Base-by-base conservation (phyloP, 306 rosid species). In the Lathyrus sativus region DNA sequence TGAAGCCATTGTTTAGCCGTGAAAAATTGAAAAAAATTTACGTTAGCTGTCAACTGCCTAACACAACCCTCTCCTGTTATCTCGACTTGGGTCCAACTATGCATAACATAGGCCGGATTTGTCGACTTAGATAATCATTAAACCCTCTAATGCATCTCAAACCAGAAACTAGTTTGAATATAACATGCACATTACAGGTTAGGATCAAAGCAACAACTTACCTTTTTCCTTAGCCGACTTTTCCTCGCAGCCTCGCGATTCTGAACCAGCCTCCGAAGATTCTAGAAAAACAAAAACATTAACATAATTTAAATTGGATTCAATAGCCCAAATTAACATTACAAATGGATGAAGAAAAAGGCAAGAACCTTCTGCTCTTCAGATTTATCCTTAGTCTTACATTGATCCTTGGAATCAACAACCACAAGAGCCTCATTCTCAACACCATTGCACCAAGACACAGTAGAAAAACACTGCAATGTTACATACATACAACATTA, bases 181-280 rank as follows among this genome's bases (percentile, higher is more conserved):
- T 18, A 50, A 50, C 19, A 31, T 5, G 33, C 45, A 46, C 6
- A 56, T 2, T 8, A 37, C 18, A 38, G 17, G 18, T 33, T 49
- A 22, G 62, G 56, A 26, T 29, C 58, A 33, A 71, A 17, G 56
- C 31, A 50, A 6, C 7, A 49, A 24, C 58, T 19, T 87, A 91
- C 98, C 79, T 91, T 91, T 84, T 85, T 91, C 86, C 98, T 87
- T 13, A 87, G 48, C 17, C 95, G 78, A 76, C 98, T 91, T 82
- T 91, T 91, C 83, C 81, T 84, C 4, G 95, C 98, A 48, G 96
- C 98, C 79, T 91, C 98, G 39, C 95, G 86, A 86, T 91, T 91
- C 75, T 91, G 92, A 17, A 89, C 96, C 42, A 89, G 69, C 79
- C 98, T 58, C 3, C 91, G 91, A 18, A 89, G 81, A 9, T 81